These are phyloP conservation scores for Protomyces inundatus DNA, from an alignment of 1,139 yeast genomes.

Conservation along the genomic window DNA sequence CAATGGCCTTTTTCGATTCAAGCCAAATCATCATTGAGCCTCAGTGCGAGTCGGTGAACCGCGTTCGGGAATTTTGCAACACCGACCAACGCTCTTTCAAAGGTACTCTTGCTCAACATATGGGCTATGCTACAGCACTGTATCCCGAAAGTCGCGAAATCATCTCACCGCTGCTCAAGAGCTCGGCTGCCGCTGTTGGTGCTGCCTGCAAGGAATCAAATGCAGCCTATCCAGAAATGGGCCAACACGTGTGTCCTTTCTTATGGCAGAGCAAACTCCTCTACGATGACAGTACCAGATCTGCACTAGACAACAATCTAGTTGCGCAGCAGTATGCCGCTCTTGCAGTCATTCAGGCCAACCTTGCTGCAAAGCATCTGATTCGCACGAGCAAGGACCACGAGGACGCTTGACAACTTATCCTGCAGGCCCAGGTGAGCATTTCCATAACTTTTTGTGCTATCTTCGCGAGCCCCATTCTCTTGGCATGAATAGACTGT, in stretches of 20 bases:
- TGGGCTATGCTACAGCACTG: constrained; percentile 56
- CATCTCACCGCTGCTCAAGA: constrained; percentile 46
- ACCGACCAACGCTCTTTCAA: constrained; percentile 74
- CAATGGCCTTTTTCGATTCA: constrained; percentile 46
- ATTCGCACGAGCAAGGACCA: no score
- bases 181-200: constrained; percentile 64
- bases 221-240: constrained; percentile 70
- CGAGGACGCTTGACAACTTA: no score
- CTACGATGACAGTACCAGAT: constrained; percentile 14
- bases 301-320: constrained; percentile 41
- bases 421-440: no score
- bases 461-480: no score
- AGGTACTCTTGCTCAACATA: constrained; percentile 61
- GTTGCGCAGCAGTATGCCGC: constrained; percentile 78
- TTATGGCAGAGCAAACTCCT: constrained; percentile 38
- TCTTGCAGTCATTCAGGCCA: constrained; percentile 56
- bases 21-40: constrained; percentile 42
- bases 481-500: no score
- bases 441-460: no score
- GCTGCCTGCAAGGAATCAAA: constrained; percentile 47
- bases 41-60: constrained; percentile 64
- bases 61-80: constrained; percentile 53
- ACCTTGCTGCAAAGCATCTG: constrained; percentile 37
- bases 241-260: constrained; percentile 70
- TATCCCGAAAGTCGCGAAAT: constrained; percentile 50